phyloP scores from a whole-genome alignment of 2,329 filamentous ascomycete genomes.

The Paecilomyces formosus region DNA sequence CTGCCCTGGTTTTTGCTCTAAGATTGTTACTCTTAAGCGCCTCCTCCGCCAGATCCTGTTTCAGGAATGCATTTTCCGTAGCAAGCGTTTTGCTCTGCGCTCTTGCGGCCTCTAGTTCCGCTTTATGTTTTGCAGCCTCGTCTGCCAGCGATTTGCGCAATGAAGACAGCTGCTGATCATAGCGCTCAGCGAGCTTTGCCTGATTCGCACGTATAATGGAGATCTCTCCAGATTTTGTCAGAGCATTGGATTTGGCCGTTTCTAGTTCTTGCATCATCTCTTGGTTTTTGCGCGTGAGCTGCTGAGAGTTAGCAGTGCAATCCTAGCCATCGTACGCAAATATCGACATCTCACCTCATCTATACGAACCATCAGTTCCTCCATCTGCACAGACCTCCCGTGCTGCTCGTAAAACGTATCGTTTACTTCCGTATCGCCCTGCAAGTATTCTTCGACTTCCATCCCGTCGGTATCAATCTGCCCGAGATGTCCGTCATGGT shows the following conservation, averaged over 20 bases:
- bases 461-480: constrained; percentile 2
- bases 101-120: constrained; percentile 47
- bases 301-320: constrained; percentile 3
- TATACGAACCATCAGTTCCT: constrained; percentile 9
- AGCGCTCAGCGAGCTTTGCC: constrained; percentile 44
- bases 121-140: constrained; percentile 44
- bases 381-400: constrained; percentile 5
- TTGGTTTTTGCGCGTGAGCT: constrained; percentile 35
- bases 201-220: constrained; percentile 55
- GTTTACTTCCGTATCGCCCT: neutral
- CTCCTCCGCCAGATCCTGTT: constrained; percentile 54
- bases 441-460: constrained; percentile 8
- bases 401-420: constrained; percentile 4
- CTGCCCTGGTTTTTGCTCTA: constrained; percentile 26
- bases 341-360: constrained; percentile 16
- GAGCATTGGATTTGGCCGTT: constrained; percentile 33
- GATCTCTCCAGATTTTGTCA: constrained; percentile 53
- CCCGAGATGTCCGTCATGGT: neutral
- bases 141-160: constrained; percentile 50
- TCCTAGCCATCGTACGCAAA: neutral
- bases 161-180: constrained; percentile 45
- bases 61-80: constrained; percentile 53
- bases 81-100: constrained; percentile 50
- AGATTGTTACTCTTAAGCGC: constrained; percentile 39
- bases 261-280: constrained; percentile 30